Evolutionary conservation across 2,329 filamentous ascomycete genomes (phyloP).

Genomic region (Emmonsia crescens): DNA sequence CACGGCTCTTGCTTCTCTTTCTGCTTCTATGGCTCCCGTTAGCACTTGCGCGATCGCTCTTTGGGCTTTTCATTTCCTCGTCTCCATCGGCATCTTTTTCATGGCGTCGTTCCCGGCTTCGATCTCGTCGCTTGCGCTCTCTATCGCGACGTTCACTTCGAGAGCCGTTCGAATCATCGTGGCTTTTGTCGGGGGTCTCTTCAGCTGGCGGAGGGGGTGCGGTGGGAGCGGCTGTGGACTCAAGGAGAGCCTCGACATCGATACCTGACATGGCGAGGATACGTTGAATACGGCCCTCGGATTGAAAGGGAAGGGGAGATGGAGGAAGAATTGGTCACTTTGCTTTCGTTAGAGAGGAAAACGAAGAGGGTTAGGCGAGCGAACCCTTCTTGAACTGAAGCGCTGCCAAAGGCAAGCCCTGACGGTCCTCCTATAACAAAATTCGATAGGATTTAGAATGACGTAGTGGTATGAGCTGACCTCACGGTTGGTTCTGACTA

Average conservation of each 20-base stretch:
- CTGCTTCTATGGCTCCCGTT: conserved; percentile 64
- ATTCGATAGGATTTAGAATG: neutral
- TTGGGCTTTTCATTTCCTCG: conserved; percentile 53
- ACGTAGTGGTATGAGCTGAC: neutral
- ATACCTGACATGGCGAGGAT: conserved; percentile 51
- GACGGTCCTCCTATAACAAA: neutral
- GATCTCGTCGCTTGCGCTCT: conserved; percentile 50
- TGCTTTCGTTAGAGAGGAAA: conserved; percentile 24
- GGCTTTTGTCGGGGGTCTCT: conserved; percentile 43
- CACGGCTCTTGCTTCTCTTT: conserved; percentile 67
- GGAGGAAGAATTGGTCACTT: conserved; percentile 29
- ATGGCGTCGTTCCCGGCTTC: conserved; percentile 43
- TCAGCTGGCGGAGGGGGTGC: conserved; percentile 19
- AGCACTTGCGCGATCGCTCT: conserved; percentile 62
- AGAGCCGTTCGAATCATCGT: conserved; percentile 44
- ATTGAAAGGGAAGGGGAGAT: conserved; percentile 18
- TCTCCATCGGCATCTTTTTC: conserved; percentile 46
- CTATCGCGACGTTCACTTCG: conserved; percentile 45
- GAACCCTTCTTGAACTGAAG: conserved; percentile 23
- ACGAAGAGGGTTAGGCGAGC: conserved; percentile 19
- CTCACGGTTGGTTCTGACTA: neutral
- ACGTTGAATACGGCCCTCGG: conserved; percentile 20
- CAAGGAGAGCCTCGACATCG: conserved; percentile 84
- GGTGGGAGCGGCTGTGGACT: conserved; percentile 60
- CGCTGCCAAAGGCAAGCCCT: neutral